Percentiles rank a stretch among this genome's conserved stretches.
Conservation (phyloP, 805 yeast species). For the Ogataea allantospora region DNA sequence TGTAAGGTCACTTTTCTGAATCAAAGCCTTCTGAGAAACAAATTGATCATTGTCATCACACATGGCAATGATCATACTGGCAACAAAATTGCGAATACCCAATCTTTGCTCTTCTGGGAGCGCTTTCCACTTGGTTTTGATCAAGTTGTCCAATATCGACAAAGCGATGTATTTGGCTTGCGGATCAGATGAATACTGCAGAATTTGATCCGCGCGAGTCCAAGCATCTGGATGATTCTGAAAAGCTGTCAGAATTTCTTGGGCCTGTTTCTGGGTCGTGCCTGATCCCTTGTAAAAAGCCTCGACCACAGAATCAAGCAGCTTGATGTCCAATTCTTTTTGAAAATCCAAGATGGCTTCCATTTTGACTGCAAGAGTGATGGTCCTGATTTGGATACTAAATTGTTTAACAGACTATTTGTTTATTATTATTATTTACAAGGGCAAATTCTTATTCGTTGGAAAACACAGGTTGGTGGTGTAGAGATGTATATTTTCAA, state of each 20-base stretch:
- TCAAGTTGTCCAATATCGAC: slow-evolving; percentile 83
- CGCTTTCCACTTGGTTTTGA: slow-evolving; percentile 90
- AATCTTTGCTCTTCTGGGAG: slow-evolving; percentile 84
- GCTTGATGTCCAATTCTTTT: slow-evolving; percentile 72
- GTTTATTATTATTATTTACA: slow-evolving; percentile 16
- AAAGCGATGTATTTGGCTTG: slow-evolving; percentile 93
- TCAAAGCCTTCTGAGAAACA: slow-evolving; percentile 71
- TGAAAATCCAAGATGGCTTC: slow-evolving; percentile 86
- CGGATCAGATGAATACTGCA: slow-evolving; percentile 72
- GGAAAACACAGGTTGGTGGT: slow-evolving; percentile 7
- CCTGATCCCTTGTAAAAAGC: slow-evolving; percentile 82
- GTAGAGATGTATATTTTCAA: slow-evolving; percentile 8
- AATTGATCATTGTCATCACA: slow-evolving; percentile 80
- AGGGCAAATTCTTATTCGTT: slow-evolving; percentile 26
- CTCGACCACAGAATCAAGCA: slow-evolving; percentile 81
- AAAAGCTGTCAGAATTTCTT: slow-evolving; percentile 68
- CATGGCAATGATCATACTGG: slow-evolving; percentile 87
- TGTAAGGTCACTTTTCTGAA: slow-evolving; percentile 91
- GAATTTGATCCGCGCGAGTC: slow-evolving; percentile 88
- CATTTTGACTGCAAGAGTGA: slow-evolving; percentile 44
- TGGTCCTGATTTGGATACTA: neutral
- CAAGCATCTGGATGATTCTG: slow-evolving; percentile 95
- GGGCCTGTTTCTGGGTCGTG: slow-evolving; percentile 69
- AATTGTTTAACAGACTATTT: slow-evolving; percentile 5
- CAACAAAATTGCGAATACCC: slow-evolving; percentile 92